A percentile compares a stretch with the other conserved stretches of the same genome.
These are phyloP conservation scores for Themeda triandra DNA, from an alignment of 176 grass and related monocot species.

Conservation along the genomic window DNA sequence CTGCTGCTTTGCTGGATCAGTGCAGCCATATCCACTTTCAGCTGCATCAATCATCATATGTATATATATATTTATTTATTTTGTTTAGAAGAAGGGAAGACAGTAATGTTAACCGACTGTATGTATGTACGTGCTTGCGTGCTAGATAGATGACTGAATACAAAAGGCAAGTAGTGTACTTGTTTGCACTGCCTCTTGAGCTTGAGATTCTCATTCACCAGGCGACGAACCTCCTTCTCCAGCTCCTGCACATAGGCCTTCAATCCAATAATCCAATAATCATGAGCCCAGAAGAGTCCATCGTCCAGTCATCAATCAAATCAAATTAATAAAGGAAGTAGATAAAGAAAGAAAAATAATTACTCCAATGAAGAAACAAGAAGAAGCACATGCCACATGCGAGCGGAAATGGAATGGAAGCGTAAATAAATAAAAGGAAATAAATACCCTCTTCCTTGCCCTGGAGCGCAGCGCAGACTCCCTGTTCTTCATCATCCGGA, in stretches of 20 bases:
- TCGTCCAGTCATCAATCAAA: no score
- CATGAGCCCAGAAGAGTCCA: no score
- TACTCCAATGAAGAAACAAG: no score
- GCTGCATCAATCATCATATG: conserved; percentile 11
- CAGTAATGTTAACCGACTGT: no score
- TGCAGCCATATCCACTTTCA: conserved; percentile 34
- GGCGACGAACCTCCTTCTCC: conserved; percentile 44
- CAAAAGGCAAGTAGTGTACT: background rate
- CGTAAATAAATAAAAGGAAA: no score
- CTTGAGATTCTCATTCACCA: conserved; percentile 42
- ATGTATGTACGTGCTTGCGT: no score
- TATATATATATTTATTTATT: no score
- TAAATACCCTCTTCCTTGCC: conserved; percentile 55
- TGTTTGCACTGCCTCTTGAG: conserved; percentile 53
- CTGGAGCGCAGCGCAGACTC: conserved; percentile 45
- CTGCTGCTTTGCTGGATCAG: conserved; percentile 14
- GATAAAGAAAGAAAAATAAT: no score
- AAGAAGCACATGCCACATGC: no score
- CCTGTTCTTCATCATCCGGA: conserved; percentile 52
- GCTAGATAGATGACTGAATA: background rate
- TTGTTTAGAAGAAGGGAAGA: no score
- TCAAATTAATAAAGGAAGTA: no score
- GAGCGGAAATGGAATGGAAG: no score
- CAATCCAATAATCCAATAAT: background rate
- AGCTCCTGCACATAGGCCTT: conserved; percentile 51